Conservation (phyloP, 202 grass and related monocot species). For the Zizania palustris region DNA sequence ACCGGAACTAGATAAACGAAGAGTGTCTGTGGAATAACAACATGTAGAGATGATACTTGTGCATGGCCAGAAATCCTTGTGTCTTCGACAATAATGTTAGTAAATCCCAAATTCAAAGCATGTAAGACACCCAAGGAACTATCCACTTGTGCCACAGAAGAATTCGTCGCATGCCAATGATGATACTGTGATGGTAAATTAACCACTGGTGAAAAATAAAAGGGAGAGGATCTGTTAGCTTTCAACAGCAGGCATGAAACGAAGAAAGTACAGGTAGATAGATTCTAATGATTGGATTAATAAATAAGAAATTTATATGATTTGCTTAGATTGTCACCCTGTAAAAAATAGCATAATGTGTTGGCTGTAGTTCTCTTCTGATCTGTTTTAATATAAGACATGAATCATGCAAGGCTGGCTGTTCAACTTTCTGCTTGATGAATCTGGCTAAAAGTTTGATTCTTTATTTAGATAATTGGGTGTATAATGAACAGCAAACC, state of each 20-base stretch:
- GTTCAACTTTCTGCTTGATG: constrained; percentile 21
- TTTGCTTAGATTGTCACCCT: constrained; percentile 17
- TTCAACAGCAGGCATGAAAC: constrained; percentile 16
- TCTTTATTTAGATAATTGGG: not conserved
- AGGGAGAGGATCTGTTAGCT: constrained; percentile 43
- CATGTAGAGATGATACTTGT: constrained; percentile 82
- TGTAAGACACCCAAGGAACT: constrained; percentile 58
- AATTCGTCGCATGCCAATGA: constrained; percentile 75
- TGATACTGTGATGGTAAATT: constrained; percentile 83
- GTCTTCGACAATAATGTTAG: constrained; percentile 82
- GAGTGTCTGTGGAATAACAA: constrained; percentile 80
- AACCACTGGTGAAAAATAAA: constrained; percentile 60
- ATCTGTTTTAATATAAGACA: constrained; percentile 21
- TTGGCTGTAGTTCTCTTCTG: constrained; percentile 14
- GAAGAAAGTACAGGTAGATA: constrained; percentile 14
- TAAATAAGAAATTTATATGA: constrained; percentile 11
- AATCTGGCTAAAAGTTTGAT: constrained; percentile 15
- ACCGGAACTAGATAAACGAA: constrained; percentile 73
- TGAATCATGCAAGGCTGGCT: not conserved
- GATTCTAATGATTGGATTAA: not conserved
- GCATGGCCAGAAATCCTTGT: constrained; percentile 82
- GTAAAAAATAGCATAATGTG: not conserved
- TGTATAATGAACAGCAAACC: constrained; percentile 14
- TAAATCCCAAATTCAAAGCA: constrained; percentile 71
- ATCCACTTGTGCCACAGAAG: constrained; percentile 74